Conservation (phyloP, 73 alveolate species). For the Tetrahymena borealis region DNA sequence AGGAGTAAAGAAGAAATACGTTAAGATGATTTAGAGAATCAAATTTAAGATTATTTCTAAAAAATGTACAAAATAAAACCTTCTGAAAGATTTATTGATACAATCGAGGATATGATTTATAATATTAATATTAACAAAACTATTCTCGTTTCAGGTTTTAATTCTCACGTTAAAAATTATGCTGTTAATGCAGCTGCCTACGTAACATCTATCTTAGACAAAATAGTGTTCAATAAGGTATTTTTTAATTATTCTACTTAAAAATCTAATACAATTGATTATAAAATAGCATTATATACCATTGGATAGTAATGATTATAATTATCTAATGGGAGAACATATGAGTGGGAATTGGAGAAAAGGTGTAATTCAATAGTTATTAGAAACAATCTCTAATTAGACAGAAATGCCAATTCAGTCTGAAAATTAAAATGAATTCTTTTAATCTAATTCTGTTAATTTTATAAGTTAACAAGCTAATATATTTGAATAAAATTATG, state of each 20-base stretch:
- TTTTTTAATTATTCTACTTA: not conserved
- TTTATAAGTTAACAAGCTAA: not conserved
- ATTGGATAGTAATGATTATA: not conserved
- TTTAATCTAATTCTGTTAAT: not conserved
- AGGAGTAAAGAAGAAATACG: not conserved
- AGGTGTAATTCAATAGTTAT: not conserved
- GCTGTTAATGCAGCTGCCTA: not conserved
- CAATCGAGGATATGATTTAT: not conserved
- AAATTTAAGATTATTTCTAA: not conserved
- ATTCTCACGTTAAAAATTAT: not conserved
- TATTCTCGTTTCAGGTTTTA: not conserved
- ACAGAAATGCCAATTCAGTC: not conserved
- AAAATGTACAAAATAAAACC: not conserved
- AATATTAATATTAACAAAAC: not conserved
- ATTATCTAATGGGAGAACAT: not conserved
- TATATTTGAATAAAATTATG: not conserved
- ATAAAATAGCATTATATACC: not conserved
- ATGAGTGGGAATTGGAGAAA: not conserved
- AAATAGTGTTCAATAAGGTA: not conserved
- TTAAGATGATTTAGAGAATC: not conserved
- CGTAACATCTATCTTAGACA: not conserved
- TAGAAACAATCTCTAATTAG: not conserved
- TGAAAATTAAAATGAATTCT: not conserved
- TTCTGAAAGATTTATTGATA: not conserved
- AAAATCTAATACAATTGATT: not conserved